phyloP scores from a whole-genome alignment of 164 flowering plant species.

The Houttuynia cordata region DNA sequence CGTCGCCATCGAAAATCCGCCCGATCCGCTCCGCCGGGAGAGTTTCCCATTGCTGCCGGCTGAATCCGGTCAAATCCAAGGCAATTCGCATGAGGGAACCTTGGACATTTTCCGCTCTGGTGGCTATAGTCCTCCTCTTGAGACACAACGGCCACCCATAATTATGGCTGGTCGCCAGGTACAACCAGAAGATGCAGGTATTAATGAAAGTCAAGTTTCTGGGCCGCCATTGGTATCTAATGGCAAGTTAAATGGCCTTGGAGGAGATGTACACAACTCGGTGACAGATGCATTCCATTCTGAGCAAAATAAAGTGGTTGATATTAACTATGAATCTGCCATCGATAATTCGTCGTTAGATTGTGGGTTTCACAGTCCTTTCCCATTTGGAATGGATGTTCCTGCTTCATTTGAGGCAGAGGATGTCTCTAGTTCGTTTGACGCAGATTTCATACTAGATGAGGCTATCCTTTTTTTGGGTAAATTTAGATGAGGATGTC shows the following conservation, averaged over 20 bases:
- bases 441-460: slow-evolving; percentile 25
- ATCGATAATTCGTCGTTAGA: slow-evolving; percentile 24
- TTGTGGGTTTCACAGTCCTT: slow-evolving; percentile 27
- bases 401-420: slow-evolving; percentile 16
- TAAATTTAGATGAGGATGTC: too few relatives aligned
- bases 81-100: slow-evolving; percentile 21
- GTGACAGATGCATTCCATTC: slow-evolving; percentile 29
- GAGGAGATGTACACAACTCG: slow-evolving; percentile 22
- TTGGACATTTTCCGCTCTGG: slow-evolving; percentile 17
- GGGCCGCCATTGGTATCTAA: slow-evolving; percentile 9
- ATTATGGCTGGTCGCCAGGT: slow-evolving; percentile 16
- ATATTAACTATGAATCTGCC: slow-evolving; percentile 29
- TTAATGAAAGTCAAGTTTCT: slow-evolving; percentile 2
- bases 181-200: slow-evolving; percentile 17
- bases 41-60: too few relatives aligned
- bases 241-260: slow-evolving; percentile 18
- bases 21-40: too few relatives aligned
- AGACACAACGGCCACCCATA: slow-evolving; percentile 18
- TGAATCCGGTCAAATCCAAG: too few relatives aligned
- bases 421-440: slow-evolving; percentile 20
- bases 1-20: too few relatives aligned
- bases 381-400: slow-evolving; percentile 23
- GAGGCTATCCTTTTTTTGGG: too few relatives aligned
- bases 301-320: slow-evolving; percentile 28
- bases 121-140: slow-evolving; percentile 18